Evolutionary conservation across 2,329 filamentous ascomycete genomes (phyloP), one percentile per base, ranked within the genome.

Genomic region (Colletotrichum kahawae): DNA sequence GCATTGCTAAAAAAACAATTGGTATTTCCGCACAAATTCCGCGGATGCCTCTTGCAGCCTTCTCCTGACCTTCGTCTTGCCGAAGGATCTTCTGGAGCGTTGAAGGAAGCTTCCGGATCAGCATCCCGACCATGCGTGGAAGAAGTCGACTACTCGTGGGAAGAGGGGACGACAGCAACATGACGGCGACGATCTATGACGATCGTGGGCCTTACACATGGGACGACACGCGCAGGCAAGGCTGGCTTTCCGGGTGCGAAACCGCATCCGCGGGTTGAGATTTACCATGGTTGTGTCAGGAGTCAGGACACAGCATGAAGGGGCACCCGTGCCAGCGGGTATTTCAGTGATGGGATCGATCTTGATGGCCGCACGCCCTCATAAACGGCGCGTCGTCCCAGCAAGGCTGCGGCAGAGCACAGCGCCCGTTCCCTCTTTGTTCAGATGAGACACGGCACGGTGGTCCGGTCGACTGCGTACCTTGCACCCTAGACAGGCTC

Each of bases 81-180:
- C 21, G 59, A 16, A 54, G 33, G 73, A 33, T 51, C 27, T 31
- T 63, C 33, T 71, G 68, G 29, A 64, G 54, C 56, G n/a, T 72
- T 51, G 31, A 48, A n/a, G 56, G 70, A 68, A 68, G 31, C 63
- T 75, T 59, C 70, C 64, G 73, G 72, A 67, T 75, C 68, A 65
- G 43, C 71, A 31, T 62, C 43, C 56, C 33, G 48, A 31, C 67
- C 67, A 74, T 59, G 63, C 57, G 72, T 43, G 16, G 69, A 64
- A 59, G 36, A 51, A 36, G 43, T 64, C 21, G 57, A 38, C 10
- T 38, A 14, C 36, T 73, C 70, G 69, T 73, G 64, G 69, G 63
- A 59, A 62, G 64, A 62, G 36, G n/a, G 69, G 48, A 65, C 69
- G 70, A 73, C 29, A 51, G 36, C 14, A 63, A 21, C 27, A 73